Percentiles rank a stretch among this genome's conserved stretches.
phyloP scores from a whole-genome alignment of 1,284 basidiomycete genomes.

The Cutaneotrichosporon cavernicola region DNA sequence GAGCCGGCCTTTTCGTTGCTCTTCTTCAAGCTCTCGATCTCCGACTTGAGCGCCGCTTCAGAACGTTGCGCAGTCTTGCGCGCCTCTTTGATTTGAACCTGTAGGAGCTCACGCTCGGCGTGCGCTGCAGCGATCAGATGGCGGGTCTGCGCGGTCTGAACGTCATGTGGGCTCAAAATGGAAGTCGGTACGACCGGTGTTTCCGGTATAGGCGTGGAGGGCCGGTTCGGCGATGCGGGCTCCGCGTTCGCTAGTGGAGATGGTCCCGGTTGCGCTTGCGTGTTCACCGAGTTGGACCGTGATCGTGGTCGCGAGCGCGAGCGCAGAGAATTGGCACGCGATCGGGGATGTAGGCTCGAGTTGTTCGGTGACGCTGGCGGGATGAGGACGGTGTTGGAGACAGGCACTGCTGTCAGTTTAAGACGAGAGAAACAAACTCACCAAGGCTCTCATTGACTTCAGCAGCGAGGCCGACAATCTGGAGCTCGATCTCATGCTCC shows the following conservation, averaged over 20 bases:
- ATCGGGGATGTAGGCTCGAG: slow-evolving; percentile 37
- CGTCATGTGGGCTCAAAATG: slow-evolving; percentile 43
- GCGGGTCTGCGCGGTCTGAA: slow-evolving; percentile 46
- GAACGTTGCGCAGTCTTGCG: slow-evolving; percentile 49
- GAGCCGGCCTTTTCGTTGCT: slow-evolving; percentile 51
- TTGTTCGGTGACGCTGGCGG: slow-evolving; percentile 38
- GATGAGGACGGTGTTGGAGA: slow-evolving; percentile 44
- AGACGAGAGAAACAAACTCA: slow-evolving; percentile 16
- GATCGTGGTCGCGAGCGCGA: slow-evolving; percentile 48
- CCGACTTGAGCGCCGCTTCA: slow-evolving; percentile 48
- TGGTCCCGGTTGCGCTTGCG: slow-evolving; percentile 23
- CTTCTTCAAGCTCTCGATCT: slow-evolving; percentile 51
- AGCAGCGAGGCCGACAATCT: slow-evolving; percentile 46
- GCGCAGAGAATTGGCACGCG: slow-evolving; percentile 50
- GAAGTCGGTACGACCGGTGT: slow-evolving; percentile 34
- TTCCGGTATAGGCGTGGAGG: slow-evolving; percentile 17
- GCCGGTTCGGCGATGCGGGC: slow-evolving; percentile 17
- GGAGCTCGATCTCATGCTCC: slow-evolving; percentile 53
- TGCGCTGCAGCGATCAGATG: slow-evolving; percentile 46
- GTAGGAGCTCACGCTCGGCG: slow-evolving; percentile 48
- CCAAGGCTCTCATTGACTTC: slow-evolving; percentile 34
- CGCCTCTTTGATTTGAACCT: slow-evolving; percentile 51
- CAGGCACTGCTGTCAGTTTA: slow-evolving; percentile 23
- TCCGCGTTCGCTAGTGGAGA: slow-evolving; percentile 22
- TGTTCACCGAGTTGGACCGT: slow-evolving; percentile 48